These are phyloP conservation scores for Aspergillus sp. DNA, from an alignment of 2,329 filamentous ascomycete species.

Conservation along the genomic window DNA sequence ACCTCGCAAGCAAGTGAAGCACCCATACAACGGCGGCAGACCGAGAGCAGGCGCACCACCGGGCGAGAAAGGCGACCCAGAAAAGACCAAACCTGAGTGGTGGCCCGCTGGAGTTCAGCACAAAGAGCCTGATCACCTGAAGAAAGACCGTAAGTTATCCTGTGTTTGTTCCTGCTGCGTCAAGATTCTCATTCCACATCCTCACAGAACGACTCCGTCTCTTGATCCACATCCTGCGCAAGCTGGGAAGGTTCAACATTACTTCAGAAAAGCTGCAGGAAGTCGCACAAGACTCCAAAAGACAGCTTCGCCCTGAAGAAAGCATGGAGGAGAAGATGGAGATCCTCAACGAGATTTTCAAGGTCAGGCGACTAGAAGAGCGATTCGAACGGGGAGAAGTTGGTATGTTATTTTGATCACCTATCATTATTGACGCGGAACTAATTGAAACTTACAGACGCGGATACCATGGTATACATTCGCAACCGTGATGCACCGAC, in stretches of 20 bases:
- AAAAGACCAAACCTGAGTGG: constrained; percentile 47
- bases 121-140: constrained; percentile 50
- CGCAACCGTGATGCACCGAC: constrained; percentile 36
- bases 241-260: constrained; percentile 34
- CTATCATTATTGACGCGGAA: neutral
- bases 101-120: constrained; percentile 48
- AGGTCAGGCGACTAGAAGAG: constrained; percentile 41
- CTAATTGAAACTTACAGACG: constrained; percentile 25
- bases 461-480: constrained; percentile 37
- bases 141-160: constrained; percentile 44
- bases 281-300: constrained; percentile 39
- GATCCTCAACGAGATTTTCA: constrained; percentile 43
- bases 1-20: constrained; percentile 48
- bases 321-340: constrained; percentile 36
- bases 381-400: constrained; percentile 42
- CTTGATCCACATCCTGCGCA: constrained; percentile 42
- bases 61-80: constrained; percentile 41
- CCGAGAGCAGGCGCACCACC: constrained; percentile 33
- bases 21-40: constrained; percentile 50
- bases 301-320: constrained; percentile 36
- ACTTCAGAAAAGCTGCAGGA: constrained; percentile 42
- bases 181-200: neutral
- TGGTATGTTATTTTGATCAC: constrained; percentile 27
- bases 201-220: constrained; percentile 36
- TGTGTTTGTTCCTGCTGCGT: too few species aligned